A percentile compares a stretch with the other conserved stretches of the same genome.
Evolutionary conservation across 306 rosid species (phyloP).

Genomic region (Acacia acuminata): DNA sequence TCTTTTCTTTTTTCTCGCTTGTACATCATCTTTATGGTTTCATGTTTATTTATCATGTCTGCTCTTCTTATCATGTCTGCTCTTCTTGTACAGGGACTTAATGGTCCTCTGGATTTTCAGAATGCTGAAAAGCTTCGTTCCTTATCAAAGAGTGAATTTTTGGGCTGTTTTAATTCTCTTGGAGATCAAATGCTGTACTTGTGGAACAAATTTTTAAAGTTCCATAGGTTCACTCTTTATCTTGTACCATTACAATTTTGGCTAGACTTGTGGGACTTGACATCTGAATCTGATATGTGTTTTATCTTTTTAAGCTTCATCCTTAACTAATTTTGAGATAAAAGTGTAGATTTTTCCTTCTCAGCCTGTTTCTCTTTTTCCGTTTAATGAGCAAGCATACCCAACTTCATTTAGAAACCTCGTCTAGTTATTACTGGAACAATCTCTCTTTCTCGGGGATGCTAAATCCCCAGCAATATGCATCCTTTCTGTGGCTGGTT

Average conservation of each 20-base stretch:
- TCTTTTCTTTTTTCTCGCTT: not conserved
- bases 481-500: slow-evolving; percentile 25
- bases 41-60: slow-evolving; percentile 23
- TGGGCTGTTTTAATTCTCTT: slow-evolving; percentile 46
- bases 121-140: slow-evolving; percentile 49
- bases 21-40: slow-evolving; percentile 3
- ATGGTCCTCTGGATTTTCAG: slow-evolving; percentile 39
- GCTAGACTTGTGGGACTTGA: not conserved
- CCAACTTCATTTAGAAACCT: not conserved
- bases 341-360: not conserved
- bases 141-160: slow-evolving; percentile 51
- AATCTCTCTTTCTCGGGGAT: not conserved
- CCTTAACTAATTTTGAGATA: not conserved
- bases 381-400: not conserved
- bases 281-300: slow-evolving; percentile 3
- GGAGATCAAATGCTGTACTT: slow-evolving; percentile 80
- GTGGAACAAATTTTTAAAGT: slow-evolving; percentile 76
- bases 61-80: slow-evolving; percentile 19
- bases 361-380: not conserved
- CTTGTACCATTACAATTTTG: slow-evolving; percentile 19
- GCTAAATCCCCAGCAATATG: slow-evolving; percentile 1
- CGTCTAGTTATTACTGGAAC: slow-evolving; percentile 17
- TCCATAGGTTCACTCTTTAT: slow-evolving; percentile 68
- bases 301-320: not conserved
- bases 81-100: slow-evolving; percentile 46